Evolutionary conservation across 352 stramenopile species (phyloP).

Genomic region (Phytophthora agathidicida): DNA sequence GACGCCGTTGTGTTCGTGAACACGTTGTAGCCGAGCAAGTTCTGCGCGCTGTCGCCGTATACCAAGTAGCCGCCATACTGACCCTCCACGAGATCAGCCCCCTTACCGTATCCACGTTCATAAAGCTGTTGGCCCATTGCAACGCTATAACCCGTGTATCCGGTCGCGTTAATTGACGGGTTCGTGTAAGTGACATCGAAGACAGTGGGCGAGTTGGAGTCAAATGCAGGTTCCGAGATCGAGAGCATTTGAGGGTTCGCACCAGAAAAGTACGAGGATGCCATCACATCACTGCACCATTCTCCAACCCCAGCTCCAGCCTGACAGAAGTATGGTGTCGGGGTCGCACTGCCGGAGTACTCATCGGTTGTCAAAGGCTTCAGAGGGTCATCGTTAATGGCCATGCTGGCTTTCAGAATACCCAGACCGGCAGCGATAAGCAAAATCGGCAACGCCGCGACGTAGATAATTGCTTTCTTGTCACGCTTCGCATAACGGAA

Average conservation of each 20-base stretch:
- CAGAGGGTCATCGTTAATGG: conserved; percentile 37
- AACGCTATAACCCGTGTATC: conserved; percentile 44
- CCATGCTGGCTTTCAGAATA: conserved; percentile 36
- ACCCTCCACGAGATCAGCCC: conserved; percentile 7
- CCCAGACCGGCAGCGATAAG: conserved; percentile 54
- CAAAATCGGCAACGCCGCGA: conserved; percentile 49
- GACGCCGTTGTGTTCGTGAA: conserved; percentile 54
- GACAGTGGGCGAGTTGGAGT: conserved; percentile 46
- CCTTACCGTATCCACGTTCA: conserved; percentile 45
- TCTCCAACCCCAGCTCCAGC: conserved; percentile 16
- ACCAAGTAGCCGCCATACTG: conserved; percentile 53
- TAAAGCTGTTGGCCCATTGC: conserved; percentile 48
- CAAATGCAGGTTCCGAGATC: conserved; percentile 22
- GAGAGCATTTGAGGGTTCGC: conserved; percentile 18
- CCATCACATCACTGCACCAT: conserved; percentile 45
- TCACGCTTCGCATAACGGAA: conserved; percentile 54
- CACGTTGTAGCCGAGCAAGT: conserved; percentile 59
- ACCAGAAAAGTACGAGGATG: conserved; percentile 29
- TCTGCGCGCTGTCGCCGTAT: conserved; percentile 36
- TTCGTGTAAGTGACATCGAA: conserved; percentile 54
- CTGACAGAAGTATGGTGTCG: conserved; percentile 46
- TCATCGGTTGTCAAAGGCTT: conserved; percentile 31
- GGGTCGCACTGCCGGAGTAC: conserved; percentile 30
- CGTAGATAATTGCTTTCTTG: conserved; percentile 51
- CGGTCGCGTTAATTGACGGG: conserved; percentile 41